Evolutionary conservation across 306 rosid genomes (phyloP).

Genomic region (Corylus americana): DNA sequence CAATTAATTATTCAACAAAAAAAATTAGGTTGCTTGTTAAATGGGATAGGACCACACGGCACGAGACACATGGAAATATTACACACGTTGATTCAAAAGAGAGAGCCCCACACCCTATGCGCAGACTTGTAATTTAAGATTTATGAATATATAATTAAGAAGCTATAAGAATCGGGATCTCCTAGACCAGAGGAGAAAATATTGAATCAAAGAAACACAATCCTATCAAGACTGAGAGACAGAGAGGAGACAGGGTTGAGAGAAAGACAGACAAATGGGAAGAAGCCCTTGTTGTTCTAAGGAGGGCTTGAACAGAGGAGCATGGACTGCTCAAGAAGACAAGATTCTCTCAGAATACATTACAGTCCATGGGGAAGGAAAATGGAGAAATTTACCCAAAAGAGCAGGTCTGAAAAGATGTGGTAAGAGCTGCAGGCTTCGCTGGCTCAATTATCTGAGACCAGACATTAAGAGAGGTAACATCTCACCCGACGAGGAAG

Average conservation of each 20-base stretch:
- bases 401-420: constrained; percentile 16
- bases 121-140: too few relatives aligned
- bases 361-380: constrained; percentile 8
- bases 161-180: too few relatives aligned
- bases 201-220: background rate
- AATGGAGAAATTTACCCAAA: constrained; percentile 5
- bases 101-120: too few relatives aligned
- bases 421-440: constrained; percentile 20
- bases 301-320: constrained; percentile 9
- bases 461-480: constrained; percentile 16
- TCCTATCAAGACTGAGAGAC: background rate
- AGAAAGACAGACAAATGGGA: background rate
- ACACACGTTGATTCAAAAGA: too few relatives aligned
- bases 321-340: constrained; percentile 8
- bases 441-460: constrained; percentile 12
- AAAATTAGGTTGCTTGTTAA: too few relatives aligned
- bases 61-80: too few relatives aligned
- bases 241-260: background rate
- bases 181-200: background rate
- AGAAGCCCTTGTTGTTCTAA: constrained; percentile 6
- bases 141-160: too few relatives aligned
- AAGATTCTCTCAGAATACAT: background rate
- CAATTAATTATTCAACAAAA: too few relatives aligned
- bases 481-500: constrained; percentile 13
- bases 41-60: too few relatives aligned